Base-by-base conservation (phyloP, 129 eudicot genomes). In the Ambrosia artemisiifolia region DNA sequence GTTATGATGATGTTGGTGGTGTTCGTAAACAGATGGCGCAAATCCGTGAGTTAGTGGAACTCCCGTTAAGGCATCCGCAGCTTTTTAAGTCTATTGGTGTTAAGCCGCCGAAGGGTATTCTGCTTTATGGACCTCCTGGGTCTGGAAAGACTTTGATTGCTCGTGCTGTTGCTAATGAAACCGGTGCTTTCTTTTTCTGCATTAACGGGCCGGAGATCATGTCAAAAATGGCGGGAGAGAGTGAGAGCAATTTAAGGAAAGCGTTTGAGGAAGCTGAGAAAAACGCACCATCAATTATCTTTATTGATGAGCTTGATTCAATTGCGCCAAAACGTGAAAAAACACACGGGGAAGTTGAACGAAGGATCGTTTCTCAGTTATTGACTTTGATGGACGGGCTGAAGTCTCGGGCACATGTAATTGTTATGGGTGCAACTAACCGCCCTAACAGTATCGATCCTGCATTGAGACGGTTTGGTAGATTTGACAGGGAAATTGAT, bases 391-490 rank as follows among this genome's bases (percentile, higher is more conserved):
- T 92, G 98, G 98, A 92, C 69, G 96, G 98, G 47, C 82, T 92
- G 2, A 92, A 92, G 55, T 80, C 98, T 2, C 94, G 98, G 44
- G 96, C 98, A 20, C 96, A 92, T 69, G 85, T 92, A 18, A 91
- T 91, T 77, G 97, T 91, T 8, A 91, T 91, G 72, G 97, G 97
- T 70, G 97, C 97, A 38, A 92, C 98, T 3, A 89, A 92, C 68
- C 91, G 98, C 7, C 98, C 98, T 6, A 89, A 92, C 42, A 92
- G 98, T 83, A 92, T 92, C 46, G 98, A 92, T 69, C 89, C 98
- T 49, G 96, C 98, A 1, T 49, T 92, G 72, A 87, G 98, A 65
- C 83, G 98, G 82, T 92, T 92, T 70, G 97, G 97, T 35, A 78
- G 87, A 56, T 86, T 86, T 48, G 91, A 86, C 30, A 54, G 91